These are phyloP conservation scores for Plantago ovata DNA, from an alignment of 257 asterid genomes.

Conservation along the genomic window DNA sequence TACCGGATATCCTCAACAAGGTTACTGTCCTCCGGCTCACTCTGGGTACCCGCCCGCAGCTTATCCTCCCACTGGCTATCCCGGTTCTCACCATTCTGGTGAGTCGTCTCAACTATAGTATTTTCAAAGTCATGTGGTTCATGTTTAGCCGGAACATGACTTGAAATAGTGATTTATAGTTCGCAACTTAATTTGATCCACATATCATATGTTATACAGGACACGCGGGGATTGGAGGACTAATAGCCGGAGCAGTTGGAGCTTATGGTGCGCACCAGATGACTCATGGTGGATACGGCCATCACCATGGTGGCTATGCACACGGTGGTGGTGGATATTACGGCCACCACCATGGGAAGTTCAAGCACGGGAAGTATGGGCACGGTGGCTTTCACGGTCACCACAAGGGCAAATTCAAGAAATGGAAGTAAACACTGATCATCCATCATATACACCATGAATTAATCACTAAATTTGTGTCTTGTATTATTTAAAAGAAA, in stretches of 20 bases:
- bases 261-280: conserved; percentile 8
- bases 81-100: conserved; percentile 3
- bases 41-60: conserved; percentile 2
- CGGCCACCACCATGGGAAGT: conserved; percentile 5
- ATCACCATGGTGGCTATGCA: conserved; percentile 4
- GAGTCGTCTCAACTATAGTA: not conserved
- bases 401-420: conserved; percentile 2
- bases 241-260: conserved; percentile 2
- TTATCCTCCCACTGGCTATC: not conserved
- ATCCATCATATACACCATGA: not conserved
- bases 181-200: too few relatives aligned
- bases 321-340: conserved; percentile 13
- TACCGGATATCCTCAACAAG: conserved; percentile 5
- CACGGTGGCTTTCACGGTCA: conserved; percentile 5
- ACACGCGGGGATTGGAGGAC: conserved; percentile 7
- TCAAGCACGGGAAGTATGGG: conserved; percentile 10
- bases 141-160: too few relatives aligned
- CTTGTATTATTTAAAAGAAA: not conserved
- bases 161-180: too few relatives aligned
- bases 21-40: not conserved
- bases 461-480: not conserved
- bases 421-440: conserved; percentile 5
- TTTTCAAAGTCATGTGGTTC: too few relatives aligned
- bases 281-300: conserved; percentile 9
- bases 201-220: not conserved